Percentiles rank a stretch among this genome's conserved stretches.
These are phyloP conservation scores for Cercospora sesami DNA, from an alignment of 2,329 filamentous ascomycete species.

Conservation along the genomic window DNA sequence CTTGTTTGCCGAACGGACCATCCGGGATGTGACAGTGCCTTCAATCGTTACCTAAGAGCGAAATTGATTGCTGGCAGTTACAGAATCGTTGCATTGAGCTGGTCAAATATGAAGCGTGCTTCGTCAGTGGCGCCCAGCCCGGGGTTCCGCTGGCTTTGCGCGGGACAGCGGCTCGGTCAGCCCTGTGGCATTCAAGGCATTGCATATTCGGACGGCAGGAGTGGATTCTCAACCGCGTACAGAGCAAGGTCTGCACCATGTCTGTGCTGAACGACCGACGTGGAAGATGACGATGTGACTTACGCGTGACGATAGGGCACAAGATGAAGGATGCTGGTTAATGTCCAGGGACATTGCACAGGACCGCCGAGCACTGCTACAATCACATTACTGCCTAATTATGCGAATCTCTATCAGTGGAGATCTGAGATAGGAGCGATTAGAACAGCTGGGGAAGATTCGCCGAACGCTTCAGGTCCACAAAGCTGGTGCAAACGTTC, in stretches of 20 bases:
- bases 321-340: not conserved
- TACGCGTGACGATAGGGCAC: not conserved
- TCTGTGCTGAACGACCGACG: not conserved
- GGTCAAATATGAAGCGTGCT: not conserved
- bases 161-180: not conserved
- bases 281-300: conserved; percentile 6
- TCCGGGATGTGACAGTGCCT: not conserved
- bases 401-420: not conserved
- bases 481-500: not conserved
- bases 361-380: not conserved
- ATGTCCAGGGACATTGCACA: not conserved
- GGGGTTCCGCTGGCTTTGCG: not conserved
- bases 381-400: not conserved
- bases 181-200: not conserved
- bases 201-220: not conserved
- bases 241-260: not conserved
- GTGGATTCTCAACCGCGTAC: not conserved
- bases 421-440: not conserved
- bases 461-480: not conserved
- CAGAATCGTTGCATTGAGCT: not conserved
- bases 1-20: not conserved
- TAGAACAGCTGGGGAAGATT: not conserved
- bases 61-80: not conserved
- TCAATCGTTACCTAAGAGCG: not conserved
- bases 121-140: not conserved